Conservation (phyloP, 495 filamentous ascomycete species). For the Cercophora sp. region DNA sequence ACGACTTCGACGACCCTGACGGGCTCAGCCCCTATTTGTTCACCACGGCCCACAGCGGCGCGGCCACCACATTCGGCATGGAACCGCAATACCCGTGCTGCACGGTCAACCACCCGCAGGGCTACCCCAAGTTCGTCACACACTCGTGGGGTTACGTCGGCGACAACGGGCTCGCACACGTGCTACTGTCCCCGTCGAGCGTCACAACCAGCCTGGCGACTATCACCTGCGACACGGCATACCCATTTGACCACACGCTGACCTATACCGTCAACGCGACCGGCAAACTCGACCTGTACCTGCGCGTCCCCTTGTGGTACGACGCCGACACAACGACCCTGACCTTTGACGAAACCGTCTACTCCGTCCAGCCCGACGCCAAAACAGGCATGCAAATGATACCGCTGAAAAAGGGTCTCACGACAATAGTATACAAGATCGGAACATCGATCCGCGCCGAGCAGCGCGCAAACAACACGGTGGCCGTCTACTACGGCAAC, state of each 20-base stretch:
- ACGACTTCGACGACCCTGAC: conserved; percentile 8
- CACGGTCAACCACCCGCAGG: conserved; percentile 61
- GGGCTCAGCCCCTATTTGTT: conserved; percentile 19
- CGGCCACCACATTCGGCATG: conserved; percentile 39
- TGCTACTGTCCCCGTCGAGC: conserved; percentile 37
- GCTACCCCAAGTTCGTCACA: conserved; percentile 54
- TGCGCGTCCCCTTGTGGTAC: conserved; percentile 50
- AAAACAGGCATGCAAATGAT: conserved; percentile 32
- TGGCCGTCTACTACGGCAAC: conserved; percentile 51
- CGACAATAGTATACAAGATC: conserved; percentile 25
- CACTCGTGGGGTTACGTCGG: conserved; percentile 25
- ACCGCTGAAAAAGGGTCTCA: conserved; percentile 24
- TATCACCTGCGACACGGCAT: conserved; percentile 41
- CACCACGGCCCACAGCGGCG: conserved; percentile 20
- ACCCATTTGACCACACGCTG: conserved; percentile 50
- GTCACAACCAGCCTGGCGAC: conserved; percentile 17
- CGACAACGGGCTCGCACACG: conserved; percentile 38
- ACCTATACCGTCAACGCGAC: conserved; percentile 44
- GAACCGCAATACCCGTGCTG: conserved; percentile 51
- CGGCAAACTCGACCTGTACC: conserved; percentile 41
- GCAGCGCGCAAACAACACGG: conserved; percentile 48
- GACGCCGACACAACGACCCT: conserved; percentile 17
- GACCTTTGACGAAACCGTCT: conserved; percentile 18
- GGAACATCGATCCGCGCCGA: conserved; percentile 26
- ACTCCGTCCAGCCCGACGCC: conserved; percentile 14